These are phyloP conservation scores for Naganishia onofrii DNA, from an alignment of 768 basidiomycete species.

Conservation along the genomic window DNA sequence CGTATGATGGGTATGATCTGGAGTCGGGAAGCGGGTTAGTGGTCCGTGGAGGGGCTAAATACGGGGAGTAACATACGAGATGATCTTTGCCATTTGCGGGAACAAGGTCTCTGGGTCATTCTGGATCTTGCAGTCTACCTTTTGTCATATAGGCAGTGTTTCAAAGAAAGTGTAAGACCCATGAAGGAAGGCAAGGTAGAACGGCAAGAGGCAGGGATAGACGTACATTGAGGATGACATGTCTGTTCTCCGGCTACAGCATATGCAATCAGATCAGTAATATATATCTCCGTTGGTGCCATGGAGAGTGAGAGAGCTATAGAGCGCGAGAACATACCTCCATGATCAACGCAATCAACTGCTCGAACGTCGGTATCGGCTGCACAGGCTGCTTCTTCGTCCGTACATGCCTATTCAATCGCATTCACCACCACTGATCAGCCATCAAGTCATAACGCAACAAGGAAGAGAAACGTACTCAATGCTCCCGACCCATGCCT, in stretches of 20 bases:
- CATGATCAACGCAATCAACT: slow-evolving; percentile 51
- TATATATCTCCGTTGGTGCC: too few relatives aligned
- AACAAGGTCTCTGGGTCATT: slow-evolving; percentile 50
- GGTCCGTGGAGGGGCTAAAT: too few relatives aligned
- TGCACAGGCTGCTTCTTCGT: slow-evolving; percentile 51
- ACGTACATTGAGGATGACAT: slow-evolving; percentile 50
- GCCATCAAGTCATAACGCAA: background rate
- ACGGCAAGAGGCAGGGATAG: background rate
- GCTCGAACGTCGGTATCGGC: slow-evolving; percentile 51
- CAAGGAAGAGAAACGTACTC: slow-evolving; percentile 39
- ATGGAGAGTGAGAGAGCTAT: too few relatives aligned
- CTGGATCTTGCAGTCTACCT: slow-evolving; percentile 53
- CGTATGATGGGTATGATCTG: slow-evolving; percentile 36
- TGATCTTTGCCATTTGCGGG: slow-evolving; percentile 47
- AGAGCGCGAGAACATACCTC: slow-evolving; percentile 38
- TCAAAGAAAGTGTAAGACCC: too few relatives aligned
- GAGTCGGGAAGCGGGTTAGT: background rate
- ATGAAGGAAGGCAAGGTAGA: too few relatives aligned
- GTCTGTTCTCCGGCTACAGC: slow-evolving; percentile 47
- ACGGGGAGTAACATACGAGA: slow-evolving; percentile 40
- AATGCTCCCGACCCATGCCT: slow-evolving; percentile 49
- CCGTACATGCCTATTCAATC: slow-evolving; percentile 45
- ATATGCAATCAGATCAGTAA: background rate
- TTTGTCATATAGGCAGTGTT: background rate
- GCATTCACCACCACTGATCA: background rate